Evolutionary conservation across 192 early-diverging fungal species (phyloP).

Genomic region (Entomortierella beljakovae): DNA sequence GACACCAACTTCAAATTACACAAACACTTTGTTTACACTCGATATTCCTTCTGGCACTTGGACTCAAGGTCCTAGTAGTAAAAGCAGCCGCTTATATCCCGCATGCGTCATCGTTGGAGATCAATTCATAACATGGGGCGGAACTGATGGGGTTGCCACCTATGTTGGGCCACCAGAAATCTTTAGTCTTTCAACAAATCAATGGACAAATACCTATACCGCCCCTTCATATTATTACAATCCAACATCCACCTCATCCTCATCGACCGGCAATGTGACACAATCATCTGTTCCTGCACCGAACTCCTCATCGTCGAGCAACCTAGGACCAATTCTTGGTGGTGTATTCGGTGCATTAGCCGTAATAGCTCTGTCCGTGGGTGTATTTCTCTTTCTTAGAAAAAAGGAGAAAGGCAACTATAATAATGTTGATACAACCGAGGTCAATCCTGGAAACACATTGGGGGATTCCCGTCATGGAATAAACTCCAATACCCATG

Average conservation of each 20-base stretch:
- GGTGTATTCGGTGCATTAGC: slow-evolving; percentile 26
- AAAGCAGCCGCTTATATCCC: slow-evolving; percentile 14
- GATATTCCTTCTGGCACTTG: slow-evolving; percentile 16
- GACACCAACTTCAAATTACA: slow-evolving; percentile 14
- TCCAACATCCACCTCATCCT: not conserved
- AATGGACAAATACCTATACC: slow-evolving; percentile 24
- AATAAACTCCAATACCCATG: not conserved
- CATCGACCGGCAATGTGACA: not conserved
- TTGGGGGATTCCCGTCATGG: not conserved
- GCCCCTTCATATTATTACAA: slow-evolving; percentile 22
- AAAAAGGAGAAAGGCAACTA: slow-evolving; percentile 9
- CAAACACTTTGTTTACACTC: slow-evolving; percentile 8
- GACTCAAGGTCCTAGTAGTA: slow-evolving; percentile 22
- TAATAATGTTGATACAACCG: not conserved
- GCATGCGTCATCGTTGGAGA: slow-evolving; percentile 31
- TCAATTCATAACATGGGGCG: slow-evolving; percentile 41
- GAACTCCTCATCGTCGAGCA: not conserved
- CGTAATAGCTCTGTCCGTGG: slow-evolving; percentile 13
- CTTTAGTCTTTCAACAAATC: slow-evolving; percentile 8
- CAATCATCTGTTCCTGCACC: not conserved
- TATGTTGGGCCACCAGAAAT: slow-evolving; percentile 5
- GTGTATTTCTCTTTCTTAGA: slow-evolving; percentile 18
- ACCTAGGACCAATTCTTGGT: slow-evolving; percentile 45
- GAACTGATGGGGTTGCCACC: slow-evolving; percentile 11
- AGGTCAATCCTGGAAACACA: no score